Base-by-base conservation (phyloP, 2,329 filamentous ascomycete species). In the Amylocarpus encephaloides region DNA sequence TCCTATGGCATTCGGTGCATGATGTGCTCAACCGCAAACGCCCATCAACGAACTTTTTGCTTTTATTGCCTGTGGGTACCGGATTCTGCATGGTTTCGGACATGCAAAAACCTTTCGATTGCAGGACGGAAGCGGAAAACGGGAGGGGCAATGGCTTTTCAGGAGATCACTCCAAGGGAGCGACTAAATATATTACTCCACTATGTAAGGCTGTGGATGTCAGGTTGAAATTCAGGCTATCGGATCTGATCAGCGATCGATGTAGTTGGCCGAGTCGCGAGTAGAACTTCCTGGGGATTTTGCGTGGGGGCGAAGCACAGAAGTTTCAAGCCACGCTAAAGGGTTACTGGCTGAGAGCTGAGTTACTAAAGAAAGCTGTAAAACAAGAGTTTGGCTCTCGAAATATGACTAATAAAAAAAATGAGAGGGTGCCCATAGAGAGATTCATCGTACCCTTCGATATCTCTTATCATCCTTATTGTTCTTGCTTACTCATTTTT, bases 1-100 rank as follows among this genome's bases (percentile, higher is more conserved):
- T 67, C 52, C 74, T 67, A 42, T 74, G 71, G 49, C 75, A 78
- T 57, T 78, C 75, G 3, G 70, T 70, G 59, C 75, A 78, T 16
- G 73, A 75, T 16, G 71, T 74, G 34, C 50, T 57, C 38, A 55
- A 45, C 22, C 50, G 51, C 48, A 53, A 47, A 13, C 55, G 19
- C 12, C 52, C 49, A 22, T 57, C 52, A 6, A 42, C 29, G 39
- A 54, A 54, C 19, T 48, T 54, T n/a, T 34, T 40, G 16, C 46
- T 44, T 30, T 43, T 53, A 36, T 46, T 49, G 10, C 40, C 43
- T 29, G 22, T 22, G 15, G 15, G 38, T 29, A 42, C n/a, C 26
- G 9, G 15, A 10, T 33, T 33, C 45, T 56, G 47, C 48, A 51
- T 48, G 6, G 15, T 45, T 26, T 51, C 53, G 48, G 48, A 51